Evolutionary conservation across 2,329 filamentous ascomycete genomes (phyloP).

Genomic region (Epicoccum nigrum): DNA sequence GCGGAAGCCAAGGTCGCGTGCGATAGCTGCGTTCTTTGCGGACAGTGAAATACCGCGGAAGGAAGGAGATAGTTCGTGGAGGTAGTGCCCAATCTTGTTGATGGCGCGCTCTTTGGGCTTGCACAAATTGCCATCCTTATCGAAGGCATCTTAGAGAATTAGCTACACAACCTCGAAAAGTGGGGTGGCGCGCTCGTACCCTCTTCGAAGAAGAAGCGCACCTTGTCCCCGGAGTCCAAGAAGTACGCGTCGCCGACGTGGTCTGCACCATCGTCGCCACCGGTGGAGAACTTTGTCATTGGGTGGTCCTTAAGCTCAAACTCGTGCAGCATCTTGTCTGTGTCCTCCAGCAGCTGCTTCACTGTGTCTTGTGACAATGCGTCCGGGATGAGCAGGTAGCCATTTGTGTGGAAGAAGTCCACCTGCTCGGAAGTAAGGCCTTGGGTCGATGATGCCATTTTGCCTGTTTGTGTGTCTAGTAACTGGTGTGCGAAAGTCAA

Average conservation of each 20-base stretch:
- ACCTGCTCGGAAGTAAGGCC: slow-evolving; percentile 77
- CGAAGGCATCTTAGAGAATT: slow-evolving; percentile 71
- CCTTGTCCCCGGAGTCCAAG: slow-evolving; percentile 83
- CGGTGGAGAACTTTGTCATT: slow-evolving; percentile 92
- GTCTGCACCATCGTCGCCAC: slow-evolving; percentile 66
- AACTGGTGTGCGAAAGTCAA: not conserved
- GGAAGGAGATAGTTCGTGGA: slow-evolving; percentile 54
- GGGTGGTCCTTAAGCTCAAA: slow-evolving; percentile 86
- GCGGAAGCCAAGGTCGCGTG: slow-evolving; percentile 71
- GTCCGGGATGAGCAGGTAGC: slow-evolving; percentile 85
- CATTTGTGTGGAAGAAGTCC: slow-evolving; percentile 75
- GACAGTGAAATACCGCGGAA: slow-evolving; percentile 62
- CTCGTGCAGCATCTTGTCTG: slow-evolving; percentile 71
- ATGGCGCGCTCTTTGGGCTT: slow-evolving; percentile 85
- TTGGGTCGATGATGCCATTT: slow-evolving; percentile 29
- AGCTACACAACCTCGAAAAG: not conserved
- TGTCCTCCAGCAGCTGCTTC: slow-evolving; percentile 73
- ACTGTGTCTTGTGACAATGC: slow-evolving; percentile 73
- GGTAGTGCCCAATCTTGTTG: slow-evolving; percentile 67
- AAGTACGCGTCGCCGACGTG: slow-evolving; percentile 98
- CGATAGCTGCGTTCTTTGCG: slow-evolving; percentile 66
- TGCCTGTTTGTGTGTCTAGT: not conserved
- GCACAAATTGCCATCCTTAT: slow-evolving; percentile 65
- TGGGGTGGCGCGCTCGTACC: slow-evolving; percentile 39
- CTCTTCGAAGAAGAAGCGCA: slow-evolving; percentile 97